Percentiles rank a stretch among this genome's conserved stretches.
Conservation (phyloP, 306 rosid species). For the Crataegus laevigata region DNA sequence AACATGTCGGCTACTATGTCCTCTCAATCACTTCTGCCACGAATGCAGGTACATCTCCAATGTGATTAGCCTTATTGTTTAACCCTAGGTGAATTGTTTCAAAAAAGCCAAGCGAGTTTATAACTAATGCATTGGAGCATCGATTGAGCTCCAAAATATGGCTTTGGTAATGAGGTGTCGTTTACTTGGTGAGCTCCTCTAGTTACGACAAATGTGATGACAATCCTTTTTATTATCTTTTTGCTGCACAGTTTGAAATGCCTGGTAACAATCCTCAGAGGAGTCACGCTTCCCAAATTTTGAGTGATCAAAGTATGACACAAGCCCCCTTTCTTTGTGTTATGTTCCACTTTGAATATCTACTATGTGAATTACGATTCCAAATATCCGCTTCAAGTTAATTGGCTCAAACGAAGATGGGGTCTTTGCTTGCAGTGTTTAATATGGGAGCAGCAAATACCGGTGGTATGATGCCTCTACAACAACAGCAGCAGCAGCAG, state of each 20-base stretch:
- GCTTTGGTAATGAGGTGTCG: background rate
- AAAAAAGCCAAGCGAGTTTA: too few relatives aligned
- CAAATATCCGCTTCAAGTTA: background rate
- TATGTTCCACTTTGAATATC: background rate
- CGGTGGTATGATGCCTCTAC: constrained; percentile 66
- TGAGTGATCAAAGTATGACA: constrained; percentile 78
- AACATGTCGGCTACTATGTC: constrained; percentile 79
- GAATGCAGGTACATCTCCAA: constrained; percentile 63
- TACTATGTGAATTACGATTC: background rate
- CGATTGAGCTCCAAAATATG: background rate
- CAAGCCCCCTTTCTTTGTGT: background rate
- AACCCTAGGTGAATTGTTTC: background rate
- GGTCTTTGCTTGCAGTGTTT: constrained; percentile 54
- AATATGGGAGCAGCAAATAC: constrained; percentile 76
- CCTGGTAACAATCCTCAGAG: constrained; percentile 83
- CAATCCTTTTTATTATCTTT: constrained; percentile 10
- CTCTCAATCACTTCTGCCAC: constrained; percentile 55
- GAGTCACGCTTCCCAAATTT: constrained; percentile 68
- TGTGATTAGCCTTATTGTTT: constrained; percentile 20
- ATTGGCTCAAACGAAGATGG: constrained; percentile 11
- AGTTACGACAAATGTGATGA: background rate
- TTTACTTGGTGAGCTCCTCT: background rate
- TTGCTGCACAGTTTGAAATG: constrained; percentile 44
- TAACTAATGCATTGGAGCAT: background rate
- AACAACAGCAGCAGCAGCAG: constrained; percentile 35